Evolutionary conservation across 2,329 filamentous ascomycete genomes (phyloP).

Genomic region (Fusarium marasasianum): DNA sequence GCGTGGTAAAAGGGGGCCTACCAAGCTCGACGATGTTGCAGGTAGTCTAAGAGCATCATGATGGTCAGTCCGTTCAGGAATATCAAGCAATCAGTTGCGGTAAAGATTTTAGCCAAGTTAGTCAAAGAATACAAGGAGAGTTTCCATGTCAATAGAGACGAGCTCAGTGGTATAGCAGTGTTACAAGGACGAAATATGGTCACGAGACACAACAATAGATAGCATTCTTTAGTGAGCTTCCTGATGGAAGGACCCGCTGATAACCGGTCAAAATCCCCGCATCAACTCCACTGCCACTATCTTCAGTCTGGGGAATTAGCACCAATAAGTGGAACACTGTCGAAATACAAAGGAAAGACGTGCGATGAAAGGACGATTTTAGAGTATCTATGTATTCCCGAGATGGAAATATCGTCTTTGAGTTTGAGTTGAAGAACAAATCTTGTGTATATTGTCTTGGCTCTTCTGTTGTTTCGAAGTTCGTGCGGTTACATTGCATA

Average conservation of each 20-base stretch:
- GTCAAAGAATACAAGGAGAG: background rate
- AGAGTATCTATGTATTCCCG: background rate
- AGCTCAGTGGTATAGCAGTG: background rate
- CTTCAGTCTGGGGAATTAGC: constrained; percentile 4
- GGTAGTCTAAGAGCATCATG: constrained; percentile 64
- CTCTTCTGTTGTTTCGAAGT: background rate
- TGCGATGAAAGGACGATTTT: background rate
- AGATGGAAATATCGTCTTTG: background rate
- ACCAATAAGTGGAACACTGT: background rate
- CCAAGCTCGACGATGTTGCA: constrained; percentile 78
- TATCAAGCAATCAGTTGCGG: background rate
- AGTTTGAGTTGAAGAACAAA: background rate
- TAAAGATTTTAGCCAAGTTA: background rate
- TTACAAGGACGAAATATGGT: background rate
- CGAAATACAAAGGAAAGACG: background rate
- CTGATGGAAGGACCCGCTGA: constrained; percentile 28
- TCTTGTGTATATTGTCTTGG: background rate
- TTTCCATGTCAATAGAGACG: background rate
- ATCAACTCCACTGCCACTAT: constrained; percentile 18
- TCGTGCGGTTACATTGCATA: background rate
- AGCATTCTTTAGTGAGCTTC: background rate
- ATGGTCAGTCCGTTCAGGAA: background rate
- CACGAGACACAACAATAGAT: constrained; percentile 3
- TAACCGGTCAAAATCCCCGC: constrained; percentile 29
- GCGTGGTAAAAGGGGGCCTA: constrained; percentile 46